Evolutionary conservation across 345 rosid species (phyloP), one percentile per base, ranked within the genome.

Genomic region (Brassica cretica): DNA sequence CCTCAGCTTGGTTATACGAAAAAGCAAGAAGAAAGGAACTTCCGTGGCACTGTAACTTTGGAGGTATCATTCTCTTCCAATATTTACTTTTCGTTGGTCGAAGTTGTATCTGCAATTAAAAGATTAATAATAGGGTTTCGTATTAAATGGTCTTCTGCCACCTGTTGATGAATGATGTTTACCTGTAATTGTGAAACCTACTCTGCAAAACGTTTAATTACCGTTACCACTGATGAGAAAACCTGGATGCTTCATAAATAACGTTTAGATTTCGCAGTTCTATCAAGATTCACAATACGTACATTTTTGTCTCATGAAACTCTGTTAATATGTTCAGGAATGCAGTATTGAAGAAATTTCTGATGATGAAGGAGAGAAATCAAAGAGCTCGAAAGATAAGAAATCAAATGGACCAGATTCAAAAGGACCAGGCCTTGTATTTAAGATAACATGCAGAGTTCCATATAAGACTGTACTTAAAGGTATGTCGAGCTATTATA

Each of bases 1-100:
- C 53, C 80, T 76, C 87, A 95, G 99, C 93, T 95, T 65, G 98
- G 99, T 62, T 96, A 96, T 82, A 93, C 99, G 46, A 91, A 89
- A 84, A 96, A 91, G 85, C 92, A 88, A 86, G 99, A 96, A 84
- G 99, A 96, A 78, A 86, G 90, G 70, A 92, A 88, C 75, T 96
- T 96, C 72, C 97, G 95, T 15, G 99, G 99, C 78, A 96, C 94
- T 75, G 85, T 96, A 72, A 85, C 88, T 63, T 87, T 96, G 85
- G 99, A 96, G 99, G 99, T 96, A 87, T 62, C 61, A 5, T 51
- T 61, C 51, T 70, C 79, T 56, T 21, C 32, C 32, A 59, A 24
- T 58, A 58, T 29, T 2, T 29, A 27, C 39, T n/a, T 64, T 63
- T 63, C 18, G 8, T 63, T 64, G 37, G 19, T 10, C 4, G 11